Base-by-base conservation (phyloP, 768 basidiomycete species). In the Suillus occidentalis region DNA sequence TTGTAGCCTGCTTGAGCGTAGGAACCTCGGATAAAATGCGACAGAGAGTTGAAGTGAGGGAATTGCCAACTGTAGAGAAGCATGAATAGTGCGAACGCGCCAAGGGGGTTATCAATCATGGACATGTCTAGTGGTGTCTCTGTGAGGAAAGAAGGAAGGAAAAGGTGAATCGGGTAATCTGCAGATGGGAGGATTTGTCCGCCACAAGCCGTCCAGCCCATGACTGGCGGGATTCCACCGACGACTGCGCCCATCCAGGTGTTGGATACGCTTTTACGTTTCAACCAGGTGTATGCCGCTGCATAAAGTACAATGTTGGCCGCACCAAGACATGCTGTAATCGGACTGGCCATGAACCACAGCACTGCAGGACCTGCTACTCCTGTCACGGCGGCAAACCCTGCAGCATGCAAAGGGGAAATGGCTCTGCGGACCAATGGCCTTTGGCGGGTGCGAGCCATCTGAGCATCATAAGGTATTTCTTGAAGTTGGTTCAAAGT, bases 151-250 rank as follows among this genome's bases (percentile, higher is more conserved):
- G 86, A 75, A 4, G 90, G 90, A 61, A 89, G 84, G 75, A 87
- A 89, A 40, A 86, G 71, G 31, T 84, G 77, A 57, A 88, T 65
- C 0, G 90, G 87, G 69, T 90, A 83, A 36, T 82, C 76, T 0
- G 84, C 65, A n/a, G 84, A 82, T 0, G 92, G 92, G 65, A 92
- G 78, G 10, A 97, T 75, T 18, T 84, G 80, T 25, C 92, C 94
- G 1, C 95, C 96, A 64, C 92, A 93, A 1, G 97, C 97, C 8
- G 97, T 89, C 97, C 97, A 99, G 49, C 97, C 97, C 92, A 99
- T 98, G 60, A 99, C 78, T 2, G 97, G 95, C 7, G 97, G 97
- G 6, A 98, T 81, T 1, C 83, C 95, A 39, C 97, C 97, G 4
- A 99, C 97, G 25, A 99, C 82, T 0, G 94, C 84, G 12, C 97